phyloP scores from a whole-genome alignment of 202 grass and related monocot genomes.

The Thinopyrum obtusiflorum region DNA sequence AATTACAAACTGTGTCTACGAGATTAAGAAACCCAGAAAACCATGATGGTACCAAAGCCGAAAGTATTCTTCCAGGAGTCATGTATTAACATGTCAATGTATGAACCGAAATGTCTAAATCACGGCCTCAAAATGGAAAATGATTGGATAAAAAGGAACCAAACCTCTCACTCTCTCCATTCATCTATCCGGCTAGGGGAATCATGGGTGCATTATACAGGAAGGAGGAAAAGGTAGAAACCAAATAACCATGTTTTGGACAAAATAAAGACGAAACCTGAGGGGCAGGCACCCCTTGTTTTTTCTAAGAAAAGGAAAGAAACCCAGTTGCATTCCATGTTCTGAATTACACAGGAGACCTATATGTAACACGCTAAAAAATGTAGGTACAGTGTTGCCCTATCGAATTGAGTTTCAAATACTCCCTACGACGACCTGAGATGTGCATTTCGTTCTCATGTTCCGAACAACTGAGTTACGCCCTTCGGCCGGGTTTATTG shows the following conservation, averaged over 20 bases:
- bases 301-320: not conserved
- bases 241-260: not conserved
- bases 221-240: constrained; percentile 4
- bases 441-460: not conserved
- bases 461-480: not conserved
- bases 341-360: constrained; percentile 16
- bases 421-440: not conserved
- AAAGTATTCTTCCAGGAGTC: not conserved
- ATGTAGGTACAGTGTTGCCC: not conserved
- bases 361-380: not conserved
- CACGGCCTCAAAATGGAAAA: not conserved
- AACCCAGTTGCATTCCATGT: not conserved
- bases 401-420: not conserved
- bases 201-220: constrained; percentile 18
- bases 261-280: not conserved
- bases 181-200: not conserved
- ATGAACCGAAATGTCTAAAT: not conserved
- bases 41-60: not conserved
- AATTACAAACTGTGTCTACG: constrained; percentile 2
- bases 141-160: not conserved
- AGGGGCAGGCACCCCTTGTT: not conserved
- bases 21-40: not conserved
- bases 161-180: not conserved
- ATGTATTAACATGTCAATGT: not conserved
- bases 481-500: no score